Base-by-base conservation (phyloP, 441 rosid species). In the Geranium incanum region DNA sequence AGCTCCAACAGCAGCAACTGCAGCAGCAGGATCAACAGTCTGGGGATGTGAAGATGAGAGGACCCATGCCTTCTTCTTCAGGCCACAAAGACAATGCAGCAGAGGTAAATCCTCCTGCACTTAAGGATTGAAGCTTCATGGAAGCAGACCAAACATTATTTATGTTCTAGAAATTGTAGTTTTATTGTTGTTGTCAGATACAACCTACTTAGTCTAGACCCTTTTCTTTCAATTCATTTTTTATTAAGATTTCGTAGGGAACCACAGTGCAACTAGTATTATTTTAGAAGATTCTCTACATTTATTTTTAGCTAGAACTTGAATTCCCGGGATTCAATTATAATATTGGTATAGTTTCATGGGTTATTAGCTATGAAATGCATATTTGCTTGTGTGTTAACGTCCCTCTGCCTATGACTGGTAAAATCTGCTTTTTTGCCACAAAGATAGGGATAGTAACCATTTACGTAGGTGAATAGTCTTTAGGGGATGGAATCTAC, bases 21-120 rank as follows among this genome's bases (percentile, higher is more conserved):
- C 62, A 57, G n/a, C 84, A 80, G 15, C 69, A 48, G 57, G 88
- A 84, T 69, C 92, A 79, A 9, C 88, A 83, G 73, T 72, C 78
- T 11, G 91, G 82, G 38, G 92, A 82, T 13, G 39, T 76, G 68
- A 86, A 85, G 77, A 79, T 80, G 79, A 88, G 94, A 81, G 91
- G 82, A 68, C 73, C 84, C 9, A 64, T 81, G 76, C 66, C 86
- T 67, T 87, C 91, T 39, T 87, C 91, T 39, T 74, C 86, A 11
- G 75, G 76, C 74, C 94, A 83, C 72, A 86, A 85, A 72, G 97
- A 90, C 64, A 78, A 69, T 68, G 55, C 84, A 62, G 74, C 89
- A 12, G 87, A 88, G 19, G 55, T 68, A 4, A 78, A 70, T 41
- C 38, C 79, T 0, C 66, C 86, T 6, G 66, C 71, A 16, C 6